These are phyloP conservation scores for Lactarius quietus DNA, from an alignment of 768 basidiomycete species.

Conservation along the genomic window DNA sequence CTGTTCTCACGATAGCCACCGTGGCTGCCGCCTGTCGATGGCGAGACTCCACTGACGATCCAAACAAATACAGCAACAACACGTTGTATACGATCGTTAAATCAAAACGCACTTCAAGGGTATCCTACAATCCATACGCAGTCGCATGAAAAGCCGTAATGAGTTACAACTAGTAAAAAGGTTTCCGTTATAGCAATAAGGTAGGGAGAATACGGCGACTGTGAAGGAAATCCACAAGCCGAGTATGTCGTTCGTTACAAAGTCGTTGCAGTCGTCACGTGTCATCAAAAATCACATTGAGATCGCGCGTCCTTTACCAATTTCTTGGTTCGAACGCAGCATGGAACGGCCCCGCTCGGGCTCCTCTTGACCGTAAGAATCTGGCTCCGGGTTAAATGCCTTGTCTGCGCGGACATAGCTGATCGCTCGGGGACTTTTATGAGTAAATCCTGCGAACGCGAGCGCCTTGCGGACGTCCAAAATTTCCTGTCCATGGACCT, in stretches of 20 bases:
- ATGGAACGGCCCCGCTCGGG: conserved; percentile 62
- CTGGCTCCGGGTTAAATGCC: conserved; percentile 58
- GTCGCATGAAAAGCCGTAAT: conserved; percentile 5
- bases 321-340: conserved; percentile 56
- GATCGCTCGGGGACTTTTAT: conserved; percentile 80
- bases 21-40: conserved; percentile 18
- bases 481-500: conserved; percentile 80
- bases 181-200: conserved; percentile 19
- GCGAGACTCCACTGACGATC: conserved; percentile 12
- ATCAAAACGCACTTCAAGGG: conserved; percentile 7
- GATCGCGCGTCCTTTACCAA: conserved; percentile 75
- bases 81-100: conserved; percentile 15
- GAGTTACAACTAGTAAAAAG: background rate
- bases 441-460: conserved; percentile 89
- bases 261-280: conserved; percentile 19
- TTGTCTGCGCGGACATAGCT: conserved; percentile 73
- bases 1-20: conserved; percentile 13
- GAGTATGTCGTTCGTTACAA: conserved; percentile 1
- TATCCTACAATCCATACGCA: conserved; percentile 13
- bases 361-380: conserved; percentile 44
- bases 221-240: conserved; percentile 16
- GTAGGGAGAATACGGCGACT: conserved; percentile 14
- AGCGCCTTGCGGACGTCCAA: conserved; percentile 87
- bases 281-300: conserved; percentile 55
- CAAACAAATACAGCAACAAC: conserved; percentile 17